A percentile compares a stretch with the other conserved stretches of the same genome.
These are phyloP conservation scores for Podospora comata DNA, from an alignment of 495 filamentous ascomycete species.

Conservation along the genomic window DNA sequence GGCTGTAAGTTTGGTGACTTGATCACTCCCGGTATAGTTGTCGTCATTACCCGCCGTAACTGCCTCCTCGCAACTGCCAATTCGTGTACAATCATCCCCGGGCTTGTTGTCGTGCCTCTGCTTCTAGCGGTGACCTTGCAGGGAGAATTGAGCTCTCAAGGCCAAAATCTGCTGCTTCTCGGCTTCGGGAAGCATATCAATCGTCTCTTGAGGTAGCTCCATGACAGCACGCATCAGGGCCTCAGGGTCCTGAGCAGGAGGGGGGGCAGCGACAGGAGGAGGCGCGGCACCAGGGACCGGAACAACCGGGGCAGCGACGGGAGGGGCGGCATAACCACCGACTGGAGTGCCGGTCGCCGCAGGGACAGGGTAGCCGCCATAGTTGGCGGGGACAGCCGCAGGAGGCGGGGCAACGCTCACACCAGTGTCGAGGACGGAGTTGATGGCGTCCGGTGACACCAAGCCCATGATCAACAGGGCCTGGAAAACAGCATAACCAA, in stretches of 20 bases:
- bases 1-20: not conserved
- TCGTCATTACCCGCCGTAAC: not conserved
- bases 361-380: slow-evolving; percentile 55
- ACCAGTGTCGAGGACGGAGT: slow-evolving; percentile 46
- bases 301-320: slow-evolving; percentile 31
- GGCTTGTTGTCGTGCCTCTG: not conserved
- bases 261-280: slow-evolving; percentile 35
- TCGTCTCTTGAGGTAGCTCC: slow-evolving; percentile 67
- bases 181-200: slow-evolving; percentile 69
- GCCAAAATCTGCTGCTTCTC: slow-evolving; percentile 75
- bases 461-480: slow-evolving; percentile 88
- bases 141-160: slow-evolving; percentile 38
- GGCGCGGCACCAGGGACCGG: slow-evolving; percentile 16
- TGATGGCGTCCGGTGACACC: slow-evolving; percentile 62
- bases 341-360: slow-evolving; percentile 53
- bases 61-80: not conserved
- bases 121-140: not conserved
- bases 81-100: not conserved
- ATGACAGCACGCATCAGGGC: slow-evolving; percentile 72
- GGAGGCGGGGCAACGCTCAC: slow-evolving; percentile 23
- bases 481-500: slow-evolving; percentile 95
- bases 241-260: slow-evolving; percentile 54
- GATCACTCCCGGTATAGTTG: not conserved
- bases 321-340: slow-evolving; percentile 40
- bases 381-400: slow-evolving; percentile 22